Conservation (phyloP, 257 asterid species). For the Przewalskia tangutica region DNA sequence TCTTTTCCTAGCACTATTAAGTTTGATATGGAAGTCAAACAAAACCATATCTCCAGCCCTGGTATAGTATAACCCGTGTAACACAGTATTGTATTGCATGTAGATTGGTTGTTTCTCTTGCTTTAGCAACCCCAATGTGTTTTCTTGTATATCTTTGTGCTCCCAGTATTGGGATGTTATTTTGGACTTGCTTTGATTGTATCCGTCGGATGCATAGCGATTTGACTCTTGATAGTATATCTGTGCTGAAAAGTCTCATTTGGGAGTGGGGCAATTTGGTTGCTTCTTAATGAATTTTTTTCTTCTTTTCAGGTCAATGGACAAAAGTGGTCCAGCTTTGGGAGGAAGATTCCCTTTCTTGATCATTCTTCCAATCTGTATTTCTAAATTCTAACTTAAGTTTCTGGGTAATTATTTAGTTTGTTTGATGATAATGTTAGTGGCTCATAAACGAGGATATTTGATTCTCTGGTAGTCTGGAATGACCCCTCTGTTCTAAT, state of each 20-base stretch:
- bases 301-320: neutral
- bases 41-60: neutral
- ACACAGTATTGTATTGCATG: neutral
- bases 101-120: neutral
- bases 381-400: neutral
- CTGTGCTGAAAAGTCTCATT: neutral
- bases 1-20: neutral
- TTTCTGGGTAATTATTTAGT: neutral
- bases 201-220: neutral
- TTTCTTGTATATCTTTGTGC: conserved; percentile 1
- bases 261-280: neutral
- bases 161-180: neutral
- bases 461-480: neutral
- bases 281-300: neutral
- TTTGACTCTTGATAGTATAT: neutral
- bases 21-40: neutral
- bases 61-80: neutral
- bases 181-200: neutral
- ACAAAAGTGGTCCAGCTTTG: neutral
- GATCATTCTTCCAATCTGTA: conserved; percentile 4
- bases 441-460: neutral
- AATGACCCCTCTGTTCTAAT: neutral
- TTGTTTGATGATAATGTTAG: neutral
- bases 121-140: neutral
- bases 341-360: neutral